A percentile compares a stretch with the other conserved stretches of the same genome.
phyloP scores from a whole-genome alignment of 1,284 basidiomycete species.

The Ganoderma lucidum region DNA sequence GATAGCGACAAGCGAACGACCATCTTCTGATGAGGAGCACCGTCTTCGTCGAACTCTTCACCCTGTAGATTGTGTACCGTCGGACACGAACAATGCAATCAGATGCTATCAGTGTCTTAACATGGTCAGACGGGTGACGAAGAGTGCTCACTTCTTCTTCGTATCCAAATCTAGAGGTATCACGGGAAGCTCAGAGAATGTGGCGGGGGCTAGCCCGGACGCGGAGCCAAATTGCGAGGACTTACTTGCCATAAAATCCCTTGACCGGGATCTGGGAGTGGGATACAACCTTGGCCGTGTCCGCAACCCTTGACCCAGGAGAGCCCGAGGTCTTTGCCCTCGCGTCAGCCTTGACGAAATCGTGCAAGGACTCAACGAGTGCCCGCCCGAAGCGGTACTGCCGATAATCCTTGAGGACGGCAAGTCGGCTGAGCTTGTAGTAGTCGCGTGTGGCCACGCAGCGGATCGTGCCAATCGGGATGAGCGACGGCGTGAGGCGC shows the following conservation, averaged over 20 bases:
- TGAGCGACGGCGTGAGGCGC: slow-evolving; percentile 63
- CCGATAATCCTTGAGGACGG: slow-evolving; percentile 71
- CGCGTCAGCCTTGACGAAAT: slow-evolving; percentile 56
- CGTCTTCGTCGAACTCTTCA: slow-evolving; percentile 81
- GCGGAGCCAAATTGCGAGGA: slow-evolving; percentile 27
- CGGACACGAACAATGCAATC: slow-evolving; percentile 28
- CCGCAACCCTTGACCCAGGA: slow-evolving; percentile 38
- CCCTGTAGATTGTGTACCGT: slow-evolving; percentile 54
- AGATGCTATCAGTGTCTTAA: slow-evolving; percentile 17
- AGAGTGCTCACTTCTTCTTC: slow-evolving; percentile 60
- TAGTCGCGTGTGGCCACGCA: slow-evolving; percentile 45
- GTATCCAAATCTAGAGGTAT: slow-evolving; percentile 69
- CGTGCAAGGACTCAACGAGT: slow-evolving; percentile 68
- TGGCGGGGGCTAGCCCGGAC: slow-evolving; percentile 21
- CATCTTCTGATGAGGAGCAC: slow-evolving; percentile 83
- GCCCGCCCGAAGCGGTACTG: slow-evolving; percentile 66
- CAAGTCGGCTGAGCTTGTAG: slow-evolving; percentile 77
- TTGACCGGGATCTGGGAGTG: slow-evolving; percentile 78
- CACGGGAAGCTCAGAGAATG: slow-evolving; percentile 27
- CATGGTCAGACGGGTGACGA: slow-evolving; percentile 2
- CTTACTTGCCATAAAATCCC: slow-evolving; percentile 79
- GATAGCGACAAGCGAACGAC: slow-evolving; percentile 58
- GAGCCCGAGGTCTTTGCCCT: slow-evolving; percentile 33
- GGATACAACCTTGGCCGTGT: slow-evolving; percentile 51
- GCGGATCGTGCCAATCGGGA: slow-evolving; percentile 76